Evolutionary conservation across 2,329 filamentous ascomycete genomes (phyloP).

Genomic region (Fusarium anguioides): DNA sequence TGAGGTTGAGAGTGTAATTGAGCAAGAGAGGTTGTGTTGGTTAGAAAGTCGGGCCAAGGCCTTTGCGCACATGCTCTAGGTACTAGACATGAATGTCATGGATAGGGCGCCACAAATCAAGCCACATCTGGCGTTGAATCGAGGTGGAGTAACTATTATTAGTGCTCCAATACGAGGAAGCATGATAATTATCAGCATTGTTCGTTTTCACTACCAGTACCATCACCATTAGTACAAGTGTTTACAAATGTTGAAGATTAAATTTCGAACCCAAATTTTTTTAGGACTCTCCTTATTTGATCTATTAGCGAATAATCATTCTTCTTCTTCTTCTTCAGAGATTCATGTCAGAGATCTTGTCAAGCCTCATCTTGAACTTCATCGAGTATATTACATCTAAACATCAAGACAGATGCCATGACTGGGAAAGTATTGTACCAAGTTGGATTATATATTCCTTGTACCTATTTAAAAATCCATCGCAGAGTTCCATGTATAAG

Average conservation of each 20-base stretch:
- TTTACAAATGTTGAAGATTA: not conserved
- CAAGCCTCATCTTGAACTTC: not conserved
- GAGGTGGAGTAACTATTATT: slow-evolving; percentile 3
- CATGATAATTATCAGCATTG: too few species aligned
- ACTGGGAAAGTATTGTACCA: not conserved
- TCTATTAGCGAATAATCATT: not conserved
- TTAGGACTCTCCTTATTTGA: not conserved
- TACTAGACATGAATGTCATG: slow-evolving; percentile 12
- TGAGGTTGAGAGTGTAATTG: not conserved
- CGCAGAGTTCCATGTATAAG: not conserved
- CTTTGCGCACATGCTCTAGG: not conserved
- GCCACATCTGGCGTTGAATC: slow-evolving; percentile 27
- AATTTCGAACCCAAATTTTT: accelerated
- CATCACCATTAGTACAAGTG: too few species aligned
- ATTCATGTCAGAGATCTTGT: not conserved
- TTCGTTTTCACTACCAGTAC: too few species aligned
- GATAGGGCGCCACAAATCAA: slow-evolving; percentile 6
- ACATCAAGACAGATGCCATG: not conserved
- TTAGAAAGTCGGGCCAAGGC: slow-evolving; percentile 2
- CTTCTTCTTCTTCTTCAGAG: not conserved
- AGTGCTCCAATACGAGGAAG: slow-evolving; percentile 11
- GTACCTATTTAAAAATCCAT: too few species aligned
- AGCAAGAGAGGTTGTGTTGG: not conserved
- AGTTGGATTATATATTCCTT: not conserved
- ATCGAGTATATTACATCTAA: not conserved